Conservation (phyloP, 1,284 basidiomycete genomes). For the Rhodotorula sp. region DNA sequence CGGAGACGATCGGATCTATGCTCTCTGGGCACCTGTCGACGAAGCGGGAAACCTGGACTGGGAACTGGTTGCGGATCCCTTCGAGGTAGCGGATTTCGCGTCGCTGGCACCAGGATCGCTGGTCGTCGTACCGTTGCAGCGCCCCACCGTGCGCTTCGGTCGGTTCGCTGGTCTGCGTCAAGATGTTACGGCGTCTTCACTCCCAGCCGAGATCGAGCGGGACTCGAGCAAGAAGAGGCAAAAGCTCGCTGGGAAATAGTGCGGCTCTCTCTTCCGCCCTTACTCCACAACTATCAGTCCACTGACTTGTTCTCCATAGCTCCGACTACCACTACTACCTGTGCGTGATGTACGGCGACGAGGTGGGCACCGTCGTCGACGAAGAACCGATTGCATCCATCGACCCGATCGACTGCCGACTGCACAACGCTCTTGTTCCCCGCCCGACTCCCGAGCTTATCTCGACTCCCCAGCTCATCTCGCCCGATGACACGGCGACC, state of each 20-base stretch:
- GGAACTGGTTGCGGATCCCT: conserved; percentile 15
- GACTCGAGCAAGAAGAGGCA: conserved; percentile 1
- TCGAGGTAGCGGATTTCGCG: background rate
- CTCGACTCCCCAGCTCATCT: background rate
- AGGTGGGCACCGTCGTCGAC: background rate
- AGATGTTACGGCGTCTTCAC: conserved; percentile 22
- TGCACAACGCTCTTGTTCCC: conserved; percentile 6
- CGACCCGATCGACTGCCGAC: background rate
- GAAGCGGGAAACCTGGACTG: conserved; percentile 33
- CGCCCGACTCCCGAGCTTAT: background rate
- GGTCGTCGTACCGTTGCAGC: conserved; percentile 10
- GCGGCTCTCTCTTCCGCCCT: background rate
- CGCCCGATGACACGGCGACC: background rate
- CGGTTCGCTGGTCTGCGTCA: background rate
- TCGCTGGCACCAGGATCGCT: background rate
- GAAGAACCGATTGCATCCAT: conserved; percentile 11
- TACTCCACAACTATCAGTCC: background rate
- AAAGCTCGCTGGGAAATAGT: conserved; percentile 9
- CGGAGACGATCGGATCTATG: conserved; percentile 19
- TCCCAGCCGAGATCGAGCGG: background rate
- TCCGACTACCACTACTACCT: conserved; percentile 16
- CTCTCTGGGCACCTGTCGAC: conserved; percentile 28
- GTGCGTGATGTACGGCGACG: conserved; percentile 4
- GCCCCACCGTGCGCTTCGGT: conserved; percentile 4
- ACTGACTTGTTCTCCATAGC: conserved; percentile 14